Conservation (phyloP, 352 stramenopile species). For the Ophiocytium majus region DNA sequence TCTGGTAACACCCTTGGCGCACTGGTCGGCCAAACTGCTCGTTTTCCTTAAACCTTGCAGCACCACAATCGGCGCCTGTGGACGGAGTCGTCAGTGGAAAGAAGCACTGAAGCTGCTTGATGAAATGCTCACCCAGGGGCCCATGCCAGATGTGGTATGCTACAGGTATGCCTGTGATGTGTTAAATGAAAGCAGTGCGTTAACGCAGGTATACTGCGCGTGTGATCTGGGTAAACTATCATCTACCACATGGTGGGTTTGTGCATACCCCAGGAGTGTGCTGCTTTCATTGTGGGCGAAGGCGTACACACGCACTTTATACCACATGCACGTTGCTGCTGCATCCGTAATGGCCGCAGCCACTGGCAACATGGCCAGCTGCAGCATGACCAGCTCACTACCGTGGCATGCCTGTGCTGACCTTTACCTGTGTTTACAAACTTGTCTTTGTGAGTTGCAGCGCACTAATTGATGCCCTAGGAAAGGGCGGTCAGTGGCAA, state of each 20-base stretch:
- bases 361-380: no score
- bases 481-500: constrained; percentile 13
- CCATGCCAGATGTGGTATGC: constrained; percentile 11
- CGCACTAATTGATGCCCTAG: neutral
- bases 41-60: neutral
- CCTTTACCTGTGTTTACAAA: neutral
- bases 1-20: no score
- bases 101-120: neutral
- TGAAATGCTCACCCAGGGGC: neutral
- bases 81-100: neutral
- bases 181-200: neutral
- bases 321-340: neutral
- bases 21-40: no score
- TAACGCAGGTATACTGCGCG: neutral
- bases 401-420: no score
- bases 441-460: neutral
- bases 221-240: neutral
- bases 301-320: neutral
- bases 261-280: no score
- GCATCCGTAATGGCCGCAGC: neutral
- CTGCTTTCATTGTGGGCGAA: neutral
- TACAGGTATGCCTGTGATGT: constrained; percentile 4
- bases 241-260: no score
- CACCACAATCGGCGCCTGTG: neutral
- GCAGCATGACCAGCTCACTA: no score